Evolutionary conservation across 179 eudicot genomes (phyloP).

Genomic region (Silene coronaria): DNA sequence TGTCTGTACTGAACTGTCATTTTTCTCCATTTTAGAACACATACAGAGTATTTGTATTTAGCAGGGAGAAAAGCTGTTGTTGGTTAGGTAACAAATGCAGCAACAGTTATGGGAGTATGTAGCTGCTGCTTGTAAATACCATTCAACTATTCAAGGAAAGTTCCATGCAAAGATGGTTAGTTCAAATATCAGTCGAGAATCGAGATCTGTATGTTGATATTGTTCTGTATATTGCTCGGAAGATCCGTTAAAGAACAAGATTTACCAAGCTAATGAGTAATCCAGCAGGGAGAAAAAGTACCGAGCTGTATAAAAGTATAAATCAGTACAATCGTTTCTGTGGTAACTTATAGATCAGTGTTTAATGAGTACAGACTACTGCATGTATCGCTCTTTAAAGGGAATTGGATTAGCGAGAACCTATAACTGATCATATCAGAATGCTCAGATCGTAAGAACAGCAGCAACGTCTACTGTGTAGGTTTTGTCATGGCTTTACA

Average conservation of each 20-base stretch:
- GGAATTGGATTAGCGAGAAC: neutral
- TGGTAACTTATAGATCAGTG: neutral
- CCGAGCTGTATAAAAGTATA: neutral
- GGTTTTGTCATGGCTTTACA: neutral
- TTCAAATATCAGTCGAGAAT: too few species aligned
- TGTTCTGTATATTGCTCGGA: too few species aligned
- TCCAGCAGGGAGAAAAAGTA: neutral
- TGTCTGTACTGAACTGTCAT: too few species aligned
- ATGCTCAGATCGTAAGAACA: neutral
- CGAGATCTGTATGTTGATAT: too few species aligned
- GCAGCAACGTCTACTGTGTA: neutral
- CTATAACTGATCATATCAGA: neutral
- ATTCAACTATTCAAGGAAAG: too few species aligned
- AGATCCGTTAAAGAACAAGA: too few species aligned
- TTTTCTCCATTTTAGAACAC: too few species aligned
- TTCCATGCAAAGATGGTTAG: too few species aligned
- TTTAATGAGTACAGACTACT: neutral
- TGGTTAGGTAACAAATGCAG: neutral
- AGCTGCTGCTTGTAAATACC: too few species aligned
- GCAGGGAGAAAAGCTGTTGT: neutral
- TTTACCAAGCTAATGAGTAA: neutral
- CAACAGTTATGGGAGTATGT: too few species aligned
- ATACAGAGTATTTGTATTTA: neutral
- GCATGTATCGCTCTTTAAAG: neutral
- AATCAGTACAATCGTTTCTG: neutral